A percentile compares a stretch with the other conserved stretches of the same genome.
Conservation (phyloP, 2,329 filamentous ascomycete genomes). For the Rhynchosporium graminicola region DNA sequence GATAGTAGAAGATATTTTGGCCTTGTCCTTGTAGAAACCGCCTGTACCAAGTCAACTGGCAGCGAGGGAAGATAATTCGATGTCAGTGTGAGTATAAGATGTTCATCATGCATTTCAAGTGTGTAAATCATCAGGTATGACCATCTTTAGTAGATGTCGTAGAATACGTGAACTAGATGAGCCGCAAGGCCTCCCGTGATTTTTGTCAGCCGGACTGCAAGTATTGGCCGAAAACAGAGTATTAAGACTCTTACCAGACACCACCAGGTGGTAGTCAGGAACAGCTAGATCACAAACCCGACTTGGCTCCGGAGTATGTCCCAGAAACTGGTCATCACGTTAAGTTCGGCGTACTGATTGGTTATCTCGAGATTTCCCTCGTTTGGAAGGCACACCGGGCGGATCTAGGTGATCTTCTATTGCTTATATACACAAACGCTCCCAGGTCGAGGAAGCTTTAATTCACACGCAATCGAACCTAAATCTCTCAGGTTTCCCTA, state of each 20-base stretch:
- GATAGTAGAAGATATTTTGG: conserved; percentile 3
- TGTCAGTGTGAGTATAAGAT: too few species aligned
- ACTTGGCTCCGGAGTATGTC: not conserved
- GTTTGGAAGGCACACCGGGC: not conserved
- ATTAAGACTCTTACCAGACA: not conserved
- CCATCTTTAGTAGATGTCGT: too few species aligned
- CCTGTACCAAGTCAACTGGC: too few species aligned
- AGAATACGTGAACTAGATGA: not conserved
- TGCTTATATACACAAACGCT: not conserved
- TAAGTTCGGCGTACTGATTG: conserved; percentile 19
- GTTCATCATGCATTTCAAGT: too few species aligned
- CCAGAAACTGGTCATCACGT: not conserved
- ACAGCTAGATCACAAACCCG: not conserved
- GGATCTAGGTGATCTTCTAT: not conserved
- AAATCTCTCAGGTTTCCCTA: conserved; percentile 20
- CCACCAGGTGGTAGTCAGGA: not conserved
- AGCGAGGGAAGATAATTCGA: too few species aligned
- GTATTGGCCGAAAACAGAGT: not conserved
- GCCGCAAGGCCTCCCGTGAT: not conserved
- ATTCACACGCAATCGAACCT: conserved; percentile 28
- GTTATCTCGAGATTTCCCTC: conserved; percentile 24
- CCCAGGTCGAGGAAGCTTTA: not conserved
- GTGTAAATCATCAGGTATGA: too few species aligned
- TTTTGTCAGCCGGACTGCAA: not conserved
- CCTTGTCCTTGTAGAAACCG: not conserved